These are phyloP conservation scores for Anthracocystis walkeri DNA, from an alignment of 1,284 basidiomycete species.

Conservation along the genomic window DNA sequence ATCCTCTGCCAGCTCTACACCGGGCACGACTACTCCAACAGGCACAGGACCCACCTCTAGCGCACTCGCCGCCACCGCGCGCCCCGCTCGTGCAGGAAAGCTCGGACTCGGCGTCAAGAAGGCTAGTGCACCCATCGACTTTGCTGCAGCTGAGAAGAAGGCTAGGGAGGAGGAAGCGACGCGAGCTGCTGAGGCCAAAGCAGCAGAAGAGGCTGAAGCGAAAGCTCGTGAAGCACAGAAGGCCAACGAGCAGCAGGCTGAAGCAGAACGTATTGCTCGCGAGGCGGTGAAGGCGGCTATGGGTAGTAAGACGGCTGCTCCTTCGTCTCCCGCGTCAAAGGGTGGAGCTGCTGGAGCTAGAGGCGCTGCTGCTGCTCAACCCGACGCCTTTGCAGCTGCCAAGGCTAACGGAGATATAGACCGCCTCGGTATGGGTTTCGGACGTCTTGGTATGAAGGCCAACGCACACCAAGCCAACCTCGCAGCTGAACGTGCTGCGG, in stretches of 20 bases:
- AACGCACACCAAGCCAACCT: conserved; percentile 53
- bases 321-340: conserved; percentile 24
- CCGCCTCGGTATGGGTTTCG: conserved; percentile 82
- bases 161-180: conserved; percentile 63
- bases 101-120: conserved; percentile 65
- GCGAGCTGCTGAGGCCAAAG: conserved; percentile 38
- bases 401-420: conserved; percentile 74
- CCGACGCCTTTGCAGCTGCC: conserved; percentile 66
- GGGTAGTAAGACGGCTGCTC: conserved; percentile 31
- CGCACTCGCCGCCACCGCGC: conserved; percentile 27
- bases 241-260: conserved; percentile 49
- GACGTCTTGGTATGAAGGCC: conserved; percentile 76
- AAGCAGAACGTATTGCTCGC: conserved; percentile 56
- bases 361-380: conserved; percentile 30
- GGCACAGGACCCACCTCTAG: conserved; percentile 41
- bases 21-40: conserved; percentile 47
- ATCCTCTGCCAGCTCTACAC: conserved; percentile 52
- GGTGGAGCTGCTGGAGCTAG: conserved; percentile 10
- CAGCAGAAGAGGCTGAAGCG: conserved; percentile 52
- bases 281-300: conserved; percentile 56
- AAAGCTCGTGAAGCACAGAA: conserved; percentile 45
- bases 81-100: conserved; percentile 56
- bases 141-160: conserved; percentile 66
- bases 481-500: conserved; percentile 50
- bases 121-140: conserved; percentile 60